Base-by-base conservation (phyloP, 768 basidiomycete genomes). In the Cystofilobasidium macerans region DNA sequence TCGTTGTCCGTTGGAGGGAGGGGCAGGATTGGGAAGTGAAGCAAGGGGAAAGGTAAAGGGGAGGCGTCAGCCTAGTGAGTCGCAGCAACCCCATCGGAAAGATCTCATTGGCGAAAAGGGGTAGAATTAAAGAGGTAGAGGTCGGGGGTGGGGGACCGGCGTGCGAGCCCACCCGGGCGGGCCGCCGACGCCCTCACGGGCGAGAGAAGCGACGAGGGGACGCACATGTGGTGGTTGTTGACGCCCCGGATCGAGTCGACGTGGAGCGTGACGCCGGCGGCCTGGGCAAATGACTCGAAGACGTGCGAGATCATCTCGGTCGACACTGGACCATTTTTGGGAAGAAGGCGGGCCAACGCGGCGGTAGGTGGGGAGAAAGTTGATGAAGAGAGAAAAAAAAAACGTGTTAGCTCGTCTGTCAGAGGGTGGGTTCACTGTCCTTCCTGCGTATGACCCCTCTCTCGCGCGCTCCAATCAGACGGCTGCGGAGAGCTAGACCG, bases 251-350 rank as follows among this genome's bases (percentile, higher is more conserved):
- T 80, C 48, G 90, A 91, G 73, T 99, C 95, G 59, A 98, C 82
- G 73, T 98, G 94, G 56, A 99, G 80, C 2, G 95, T 98, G 26
- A 85, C 86, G 9, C 93, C 93, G 1, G 94, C 88, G 0, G 90
- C 89, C 69, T 91, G 91, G n/a, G 94, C 89, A 74, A 99, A 99
- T 5, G 92, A 95, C 78, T 95, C 87, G 76, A 99, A 89, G 62
- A 99, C 82, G 75, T 99, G 95, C 36, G 94, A 89, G 62, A 99
- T 85, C 93, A 99, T 97, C 79, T 99, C 95, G 9, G 90, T 90
- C 5, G 76, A 77, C 30, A 77, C 76, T 76, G 68, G n/a, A n/a
- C n/a, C n/a, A n/a, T 22, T n/a, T 11, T 11, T 16, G 14, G 51
- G 30, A 32, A 14, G 4, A 18, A 54, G 14, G 30, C 20, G 16